Evolutionary conservation across 1,284 basidiomycete species (phyloP), one percentile per base, ranked within the genome.

Genomic region (Microbotryum violaceum): DNA sequence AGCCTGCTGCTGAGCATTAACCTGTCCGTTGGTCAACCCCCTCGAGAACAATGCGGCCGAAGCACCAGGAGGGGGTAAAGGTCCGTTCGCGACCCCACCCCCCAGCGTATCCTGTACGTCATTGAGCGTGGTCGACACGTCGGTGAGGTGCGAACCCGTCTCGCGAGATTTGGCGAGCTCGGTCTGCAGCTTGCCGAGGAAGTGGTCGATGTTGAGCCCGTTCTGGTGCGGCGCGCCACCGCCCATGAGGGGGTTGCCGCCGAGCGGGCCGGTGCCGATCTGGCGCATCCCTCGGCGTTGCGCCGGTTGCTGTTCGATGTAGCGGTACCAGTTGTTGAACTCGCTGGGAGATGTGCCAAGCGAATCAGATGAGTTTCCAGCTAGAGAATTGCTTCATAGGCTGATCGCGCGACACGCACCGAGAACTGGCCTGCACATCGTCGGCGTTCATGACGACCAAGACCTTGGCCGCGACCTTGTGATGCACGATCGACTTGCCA

Each of bases 401-500:
- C 29, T 10, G 2, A 29, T 25, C 21, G 44, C 25, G 18, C n/a
- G 29, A 1, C n/a, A 56, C 68, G 50, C 2, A 70, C 70, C 63
- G 63, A 12, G 70, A 70, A 12, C 56, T 55, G 21, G 64, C 62
- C 25, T 65, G 70, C 1, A 84, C 86, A 72, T 98, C 94, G 62
- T 92, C 89, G 47, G 90, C 85, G 0, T 81, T 85, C 71, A 94
- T 85, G 10, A 96, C 85, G 69, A 93, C 89, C 63, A 91, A 84
- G 42, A 92, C 91, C 49, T 90, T 89, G 16, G 92, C 91, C 12
- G 94, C 90, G 47, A 98, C 96, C 75, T 97, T 97, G 79, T 97
- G 93, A 77, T 98, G 94, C 54, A 98, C 87, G 66, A 97, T 92
- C 0, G 91, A 92, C 77, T 92, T 91, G 81, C 96, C 97, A 79